These are phyloP conservation scores for Thyridium curvatum DNA, from an alignment of 2,329 filamentous ascomycete genomes.

Conservation along the genomic window DNA sequence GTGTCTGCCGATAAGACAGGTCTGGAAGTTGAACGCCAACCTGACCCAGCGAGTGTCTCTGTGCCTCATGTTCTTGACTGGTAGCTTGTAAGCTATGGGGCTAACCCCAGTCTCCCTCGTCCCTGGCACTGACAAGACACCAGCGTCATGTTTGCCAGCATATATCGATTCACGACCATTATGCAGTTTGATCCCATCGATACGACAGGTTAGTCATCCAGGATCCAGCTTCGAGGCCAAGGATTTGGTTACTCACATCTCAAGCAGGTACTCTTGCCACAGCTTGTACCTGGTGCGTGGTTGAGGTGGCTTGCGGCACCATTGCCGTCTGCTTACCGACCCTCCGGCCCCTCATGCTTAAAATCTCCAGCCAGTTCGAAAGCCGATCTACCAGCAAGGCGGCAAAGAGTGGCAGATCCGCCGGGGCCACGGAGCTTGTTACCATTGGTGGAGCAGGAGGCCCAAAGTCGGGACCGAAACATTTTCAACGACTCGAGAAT, in stretches of 20 bases:
- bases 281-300: conserved; percentile 22
- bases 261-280: conserved; percentile 18
- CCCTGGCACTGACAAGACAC: too few relatives aligned
- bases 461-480: too few relatives aligned
- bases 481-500: too few relatives aligned
- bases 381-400: conserved; percentile 6
- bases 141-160: conserved; percentile 22
- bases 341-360: conserved; percentile 22
- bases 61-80: conserved; percentile 21
- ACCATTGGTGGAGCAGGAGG: too few relatives aligned
- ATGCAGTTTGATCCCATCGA: conserved; percentile 19
- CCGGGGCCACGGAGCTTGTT: conserved; percentile 5
- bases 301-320: conserved; percentile 25
- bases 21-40: conserved; percentile 11
- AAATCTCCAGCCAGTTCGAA: conserved; percentile 7
- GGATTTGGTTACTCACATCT: background rate
- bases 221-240: background rate
- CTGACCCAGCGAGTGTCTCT: conserved; percentile 14
- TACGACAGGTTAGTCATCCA: too few relatives aligned
- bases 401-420: background rate
- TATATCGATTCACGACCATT: conserved; percentile 21
- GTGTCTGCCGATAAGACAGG: conserved; percentile 10
- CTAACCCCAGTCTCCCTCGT: background rate
- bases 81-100: conserved; percentile 23
- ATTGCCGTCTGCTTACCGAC: conserved; percentile 36